phyloP scores from a whole-genome alignment of 2,329 filamentous ascomycete species.

The Orbilia brochopaga region DNA sequence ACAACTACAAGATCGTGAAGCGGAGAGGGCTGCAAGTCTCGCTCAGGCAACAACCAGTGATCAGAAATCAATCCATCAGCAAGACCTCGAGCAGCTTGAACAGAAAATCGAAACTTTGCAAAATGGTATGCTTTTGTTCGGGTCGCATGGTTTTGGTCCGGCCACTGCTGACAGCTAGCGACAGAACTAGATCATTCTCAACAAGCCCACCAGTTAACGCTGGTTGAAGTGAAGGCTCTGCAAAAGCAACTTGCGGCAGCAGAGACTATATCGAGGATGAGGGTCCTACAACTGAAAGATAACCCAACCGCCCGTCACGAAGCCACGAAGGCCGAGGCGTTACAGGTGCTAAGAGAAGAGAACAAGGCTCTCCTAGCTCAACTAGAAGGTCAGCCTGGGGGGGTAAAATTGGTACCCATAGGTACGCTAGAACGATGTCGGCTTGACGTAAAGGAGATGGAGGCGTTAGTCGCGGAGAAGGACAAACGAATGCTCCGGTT shows the following conservation, averaged over 20 bases:
- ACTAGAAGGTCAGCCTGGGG: conserved; percentile 63
- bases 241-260: conserved; percentile 63
- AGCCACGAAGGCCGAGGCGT: conserved; percentile 79
- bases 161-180: conserved; percentile 55
- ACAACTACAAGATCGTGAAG: conserved; percentile 71
- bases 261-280: conserved; percentile 71
- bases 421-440: conserved; percentile 77
- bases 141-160: conserved; percentile 6
- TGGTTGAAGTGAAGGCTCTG: conserved; percentile 73
- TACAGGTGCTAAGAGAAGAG: conserved; percentile 78
- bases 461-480: conserved; percentile 70
- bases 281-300: conserved; percentile 82
- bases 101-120: conserved; percentile 88
- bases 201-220: conserved; percentile 74
- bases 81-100: conserved; percentile 80
- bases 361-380: conserved; percentile 82
- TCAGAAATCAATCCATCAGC: conserved; percentile 70
- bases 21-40: conserved; percentile 55
- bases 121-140: conserved; percentile 61
- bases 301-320: conserved; percentile 89
- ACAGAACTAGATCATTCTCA: conserved; percentile 73
- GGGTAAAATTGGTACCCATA: conserved; percentile 72
- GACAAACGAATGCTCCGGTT: conserved; percentile 85
- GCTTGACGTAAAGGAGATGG: conserved; percentile 74
- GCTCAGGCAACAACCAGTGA: conserved; percentile 58